Evolutionary conservation across 768 basidiomycete genomes (phyloP).

Genomic region (Collybia nuda): DNA sequence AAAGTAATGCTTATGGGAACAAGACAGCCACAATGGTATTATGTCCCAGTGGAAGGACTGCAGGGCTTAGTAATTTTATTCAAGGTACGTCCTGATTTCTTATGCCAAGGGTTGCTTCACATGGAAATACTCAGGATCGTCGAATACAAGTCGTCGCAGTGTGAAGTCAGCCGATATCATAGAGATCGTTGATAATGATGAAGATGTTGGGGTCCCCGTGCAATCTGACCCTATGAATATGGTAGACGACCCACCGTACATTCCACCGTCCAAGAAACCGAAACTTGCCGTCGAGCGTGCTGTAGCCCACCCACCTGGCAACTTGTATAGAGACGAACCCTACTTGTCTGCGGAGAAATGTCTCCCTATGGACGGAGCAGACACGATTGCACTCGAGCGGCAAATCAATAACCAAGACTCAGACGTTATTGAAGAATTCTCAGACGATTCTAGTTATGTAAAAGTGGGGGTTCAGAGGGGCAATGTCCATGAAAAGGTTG

Average conservation of each 20-base stretch:
- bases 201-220: constrained; percentile 6
- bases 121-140: no score
- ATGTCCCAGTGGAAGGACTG: no score
- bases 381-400: constrained; percentile 9
- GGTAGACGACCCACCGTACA: neutral
- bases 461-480: neutral
- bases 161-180: neutral
- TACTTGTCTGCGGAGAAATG: neutral
- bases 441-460: neutral
- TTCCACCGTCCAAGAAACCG: neutral
- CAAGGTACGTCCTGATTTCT: no score
- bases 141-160: no score
- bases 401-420: constrained; percentile 1
- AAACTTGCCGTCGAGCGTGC: neutral
- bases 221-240: constrained; percentile 8
- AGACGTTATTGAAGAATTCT: constrained; percentile 11
- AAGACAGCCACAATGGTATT: no score
- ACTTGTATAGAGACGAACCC: neutral
- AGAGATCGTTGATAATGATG: constrained; percentile 3
- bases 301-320: neutral
- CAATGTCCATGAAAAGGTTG: constrained; percentile 5
- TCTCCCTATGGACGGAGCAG: constrained; percentile 10
- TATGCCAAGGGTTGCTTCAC: no score
- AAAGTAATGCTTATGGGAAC: no score
- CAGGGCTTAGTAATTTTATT: no score